A percentile compares a stretch with the other conserved stretches of the same genome.
Evolutionary conservation across 2,329 filamentous ascomycete genomes (phyloP).

Genomic region (Colletotrichum graminicola): DNA sequence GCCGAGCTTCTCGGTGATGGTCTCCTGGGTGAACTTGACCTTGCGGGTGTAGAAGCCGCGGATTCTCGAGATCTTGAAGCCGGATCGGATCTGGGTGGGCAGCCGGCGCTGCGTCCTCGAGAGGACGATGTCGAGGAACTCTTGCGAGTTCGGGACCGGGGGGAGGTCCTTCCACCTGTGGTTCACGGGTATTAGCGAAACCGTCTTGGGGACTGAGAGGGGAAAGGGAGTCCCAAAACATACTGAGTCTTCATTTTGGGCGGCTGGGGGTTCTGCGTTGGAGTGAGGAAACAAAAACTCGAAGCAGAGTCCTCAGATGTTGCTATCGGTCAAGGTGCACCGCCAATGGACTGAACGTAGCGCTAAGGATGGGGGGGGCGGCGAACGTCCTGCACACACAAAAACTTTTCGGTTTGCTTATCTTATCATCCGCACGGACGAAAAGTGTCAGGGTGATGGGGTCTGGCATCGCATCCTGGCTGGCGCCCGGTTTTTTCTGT

Average conservation of each 20-base stretch:
- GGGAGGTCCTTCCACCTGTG: constrained; percentile 79
- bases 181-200: constrained; percentile 20
- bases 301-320: constrained; percentile 41
- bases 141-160: constrained; percentile 90
- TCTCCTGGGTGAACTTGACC: constrained; percentile 98
- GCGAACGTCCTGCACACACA: constrained; percentile 26
- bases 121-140: constrained; percentile 97
- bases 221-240: background rate
- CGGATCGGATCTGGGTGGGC: constrained; percentile 94
- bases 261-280: constrained; percentile 33
- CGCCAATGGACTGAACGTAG: constrained; percentile 32
- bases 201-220: background rate
- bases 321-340: constrained; percentile 36
- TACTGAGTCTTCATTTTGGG: constrained; percentile 43
- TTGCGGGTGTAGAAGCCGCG: constrained; percentile 67
- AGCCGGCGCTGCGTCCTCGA: constrained; percentile 92
- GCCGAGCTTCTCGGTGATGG: constrained; percentile 92
- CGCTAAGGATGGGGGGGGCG: constrained; percentile 26
- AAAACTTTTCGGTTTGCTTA: constrained; percentile 45
- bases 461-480: constrained; percentile 3
- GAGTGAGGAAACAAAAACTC: constrained; percentile 2
- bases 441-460: background rate
- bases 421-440: constrained; percentile 44
- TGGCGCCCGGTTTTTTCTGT: background rate
- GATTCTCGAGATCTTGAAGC: constrained; percentile 93